Base-by-base conservation (phyloP, 345 rosid species). In the Rubroshorea leprosula region DNA sequence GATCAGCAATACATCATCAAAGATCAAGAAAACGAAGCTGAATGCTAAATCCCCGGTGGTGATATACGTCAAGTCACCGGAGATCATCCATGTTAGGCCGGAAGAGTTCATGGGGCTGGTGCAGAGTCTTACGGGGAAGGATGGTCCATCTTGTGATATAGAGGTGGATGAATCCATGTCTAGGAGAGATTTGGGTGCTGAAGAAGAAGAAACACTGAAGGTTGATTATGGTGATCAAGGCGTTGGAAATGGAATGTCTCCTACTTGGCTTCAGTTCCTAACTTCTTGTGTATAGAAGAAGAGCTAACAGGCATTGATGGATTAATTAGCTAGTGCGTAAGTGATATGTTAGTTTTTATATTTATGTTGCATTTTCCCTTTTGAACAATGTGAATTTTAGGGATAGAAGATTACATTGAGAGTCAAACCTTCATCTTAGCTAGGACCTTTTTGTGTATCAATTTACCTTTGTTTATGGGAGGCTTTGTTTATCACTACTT, bases 111-210 rank as follows among this genome's bases (percentile, higher is more conserved):
- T 29, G 78, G 70, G 64, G 14, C 55, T 66, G 0, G 84, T 76
- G 21, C 84, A 79, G 25, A 70, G 70, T 16, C 80, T 79, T n/a
- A 79, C 81, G 0, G 81, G 84, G 6, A 73, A 76, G 29, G 62
- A 65, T 47, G 52, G 55, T 6, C 41, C 25, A 1, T 29, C 19
- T 20, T 3, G 50, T 6, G 50, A 10, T 20, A 6, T 1, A 10
- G 54, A 50, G 27, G n/a, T 26, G 47, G 47, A 44, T 44, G 6
- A 6, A 1, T 16, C 18, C 1, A 13, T 44, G n/a, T 24, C 53
- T 11, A 17, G 51, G 18, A 47, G 51, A 47, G 51, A 18, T 9
- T 21, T 21, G 1, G 2, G 25, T 20, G 15, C 4, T 11, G 24
- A 18, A 7, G 24, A 18, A 17, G 51, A 23, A 7, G 24, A 20